A percentile compares a stretch with the other conserved stretches of the same genome.
Conservation (phyloP, 192 early-diverging fungal species). For the Coemansia erecta region DNA sequence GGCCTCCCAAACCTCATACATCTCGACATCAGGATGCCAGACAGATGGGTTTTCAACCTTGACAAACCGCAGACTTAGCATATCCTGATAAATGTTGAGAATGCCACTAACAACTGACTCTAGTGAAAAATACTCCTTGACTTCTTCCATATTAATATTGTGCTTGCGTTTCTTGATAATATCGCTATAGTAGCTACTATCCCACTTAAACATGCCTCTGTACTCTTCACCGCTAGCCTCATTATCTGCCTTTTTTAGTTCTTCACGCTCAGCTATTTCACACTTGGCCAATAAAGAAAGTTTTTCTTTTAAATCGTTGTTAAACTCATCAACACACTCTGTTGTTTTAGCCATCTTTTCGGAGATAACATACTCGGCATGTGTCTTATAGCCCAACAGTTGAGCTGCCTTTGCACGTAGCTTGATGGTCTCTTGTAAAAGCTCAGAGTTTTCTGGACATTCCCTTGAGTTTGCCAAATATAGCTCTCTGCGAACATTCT, state of each 20-base stretch:
- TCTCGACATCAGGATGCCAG: slow-evolving; percentile 70
- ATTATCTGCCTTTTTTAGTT: too few relatives aligned
- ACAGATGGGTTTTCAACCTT: slow-evolving; percentile 55
- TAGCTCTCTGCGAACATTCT: too few relatives aligned
- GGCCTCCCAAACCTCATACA: slow-evolving; percentile 66
- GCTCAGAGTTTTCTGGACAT: slow-evolving; percentile 55
- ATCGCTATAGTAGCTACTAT: too few relatives aligned
- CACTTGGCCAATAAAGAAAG: too few relatives aligned
- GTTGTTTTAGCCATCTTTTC: slow-evolving; percentile 74
- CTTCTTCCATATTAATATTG: slow-evolving; percentile 12
- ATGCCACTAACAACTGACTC: slow-evolving; percentile 55
- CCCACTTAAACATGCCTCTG: too few relatives aligned
- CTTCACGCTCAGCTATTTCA: too few relatives aligned
- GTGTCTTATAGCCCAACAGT: slow-evolving; percentile 63
- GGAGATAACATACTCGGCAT: slow-evolving; percentile 65
- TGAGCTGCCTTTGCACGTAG: slow-evolving; percentile 46
- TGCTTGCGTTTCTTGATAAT: too few relatives aligned
- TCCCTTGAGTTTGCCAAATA: too few relatives aligned
- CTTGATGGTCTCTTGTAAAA: slow-evolving; percentile 54
- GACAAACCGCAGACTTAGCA: slow-evolving; percentile 61
- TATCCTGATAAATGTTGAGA: slow-evolving; percentile 63
- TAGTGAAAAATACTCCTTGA: slow-evolving; percentile 71
- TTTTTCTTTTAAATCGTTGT: too few relatives aligned
- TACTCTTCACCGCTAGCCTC: too few relatives aligned
- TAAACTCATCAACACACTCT: too few relatives aligned